Evolutionary conservation across 768 basidiomycete genomes (phyloP), one percentile per base, ranked within the genome.

Genomic region (Coprinopsis sp.): DNA sequence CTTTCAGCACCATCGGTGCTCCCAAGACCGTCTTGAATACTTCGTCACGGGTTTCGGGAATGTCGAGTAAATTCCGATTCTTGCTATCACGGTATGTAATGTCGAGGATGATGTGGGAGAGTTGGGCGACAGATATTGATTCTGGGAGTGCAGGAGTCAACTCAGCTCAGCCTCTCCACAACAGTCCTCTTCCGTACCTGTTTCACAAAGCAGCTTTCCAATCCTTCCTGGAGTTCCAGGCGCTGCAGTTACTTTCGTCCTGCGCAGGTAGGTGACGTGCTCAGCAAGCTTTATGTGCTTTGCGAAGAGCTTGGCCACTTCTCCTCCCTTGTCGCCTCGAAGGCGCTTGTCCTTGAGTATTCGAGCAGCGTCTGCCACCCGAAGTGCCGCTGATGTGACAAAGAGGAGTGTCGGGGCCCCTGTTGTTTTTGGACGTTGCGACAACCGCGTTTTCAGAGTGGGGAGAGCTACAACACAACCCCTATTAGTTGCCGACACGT

Each of bases 291-390:
- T 96, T 68, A 95, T 82, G 61, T 98, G 94, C 64, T 86, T 93
- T 24, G 94, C 91, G 57, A 98, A 98, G 22, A 99, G 78, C 64
- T 97, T 97, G 18, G 88, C 93, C 25, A 96, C 84, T 53, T 95
- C 91, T 10, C 89, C 91, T 46, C 89, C 84, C 60, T 91, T 93
- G 19, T 88, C 84, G 28, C 87, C 85, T 46, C 81, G 71, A 42
- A 90, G 71, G 52, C 67, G 77, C 64, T 77, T 81, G 64, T 82
- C 76, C 62, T 77, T 84, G 45, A 92, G 71, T 43, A 79, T 69
- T 49, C 91, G 72, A 29, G 88, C 86, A 16, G 92, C 78, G 64
- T 97, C 91, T 41, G 82, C 84, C n/a, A 92, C 93, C 41, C 95
- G 79, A 28, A 97, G 73, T 3, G 95, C 95, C n/a, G 93, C 90